Conservation (phyloP, 768 basidiomycete species). For the Mycena alexandri region DNA sequence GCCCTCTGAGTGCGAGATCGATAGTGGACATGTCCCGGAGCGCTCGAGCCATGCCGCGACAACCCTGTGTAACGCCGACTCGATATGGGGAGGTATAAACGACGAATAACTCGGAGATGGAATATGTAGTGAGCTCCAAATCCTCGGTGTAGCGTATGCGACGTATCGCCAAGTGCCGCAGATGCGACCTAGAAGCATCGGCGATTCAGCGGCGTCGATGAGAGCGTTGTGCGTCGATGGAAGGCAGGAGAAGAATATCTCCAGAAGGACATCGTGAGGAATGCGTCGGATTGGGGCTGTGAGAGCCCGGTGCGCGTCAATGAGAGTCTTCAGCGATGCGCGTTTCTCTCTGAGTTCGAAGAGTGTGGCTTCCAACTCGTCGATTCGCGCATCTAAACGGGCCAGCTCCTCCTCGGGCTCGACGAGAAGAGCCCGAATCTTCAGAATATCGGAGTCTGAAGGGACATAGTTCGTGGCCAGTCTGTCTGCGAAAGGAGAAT, state of each 20-base stretch:
- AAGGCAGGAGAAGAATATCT: no score
- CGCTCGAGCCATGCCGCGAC: conserved; percentile 2
- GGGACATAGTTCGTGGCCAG: conserved; percentile 28
- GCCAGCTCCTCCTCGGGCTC: no score
- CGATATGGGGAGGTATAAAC: background rate
- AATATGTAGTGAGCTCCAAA: conserved; percentile 27
- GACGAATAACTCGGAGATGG: background rate
- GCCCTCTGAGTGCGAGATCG: background rate
- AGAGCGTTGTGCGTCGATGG: no score
- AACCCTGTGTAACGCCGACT: background rate
- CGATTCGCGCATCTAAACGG: no score
- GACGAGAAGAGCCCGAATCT: no score
- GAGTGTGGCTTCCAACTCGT: no score
- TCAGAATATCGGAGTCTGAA: no score
- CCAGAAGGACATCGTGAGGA: no score
- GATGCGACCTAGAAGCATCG: conserved; percentile 16
- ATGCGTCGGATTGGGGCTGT: no score
- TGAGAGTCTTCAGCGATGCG: no score
- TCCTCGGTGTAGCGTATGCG: conserved; percentile 12
- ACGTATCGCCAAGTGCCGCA: conserved; percentile 17
- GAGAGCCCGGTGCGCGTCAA: no score
- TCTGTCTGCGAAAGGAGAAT: conserved; percentile 22
- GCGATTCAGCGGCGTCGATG: conserved; percentile 12
- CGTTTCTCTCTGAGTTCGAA: no score
- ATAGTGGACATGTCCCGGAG: background rate